phyloP scores from a whole-genome alignment of 805 yeast genomes.

The Teunomyces lycoperdinae region DNA sequence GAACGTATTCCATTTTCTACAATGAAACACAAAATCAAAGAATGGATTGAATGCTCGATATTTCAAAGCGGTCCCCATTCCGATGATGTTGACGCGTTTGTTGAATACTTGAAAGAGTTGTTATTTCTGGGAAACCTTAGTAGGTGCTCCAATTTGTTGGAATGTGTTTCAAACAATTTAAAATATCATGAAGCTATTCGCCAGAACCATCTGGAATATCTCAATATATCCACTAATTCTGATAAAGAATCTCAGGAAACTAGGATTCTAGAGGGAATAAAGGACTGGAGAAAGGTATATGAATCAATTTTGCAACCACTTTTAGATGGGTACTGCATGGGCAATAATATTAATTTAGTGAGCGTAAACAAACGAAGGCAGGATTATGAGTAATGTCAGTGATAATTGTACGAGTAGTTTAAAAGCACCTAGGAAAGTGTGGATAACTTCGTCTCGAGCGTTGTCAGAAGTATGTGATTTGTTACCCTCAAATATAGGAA shows the following conservation, averaged over 20 bases:
- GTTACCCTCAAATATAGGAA: constrained; percentile 52
- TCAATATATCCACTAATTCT: not conserved
- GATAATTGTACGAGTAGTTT: constrained; percentile 1
- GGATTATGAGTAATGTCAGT: constrained; percentile 1
- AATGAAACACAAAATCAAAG: constrained; percentile 15
- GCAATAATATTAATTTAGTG: constrained; percentile 1
- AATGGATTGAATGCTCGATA: constrained; percentile 28
- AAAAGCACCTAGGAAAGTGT: constrained; percentile 14
- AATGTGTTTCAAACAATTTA: constrained; percentile 8
- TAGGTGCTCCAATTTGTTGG: constrained; percentile 17
- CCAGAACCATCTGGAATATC: not conserved
- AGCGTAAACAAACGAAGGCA: not conserved
- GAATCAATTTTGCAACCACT: constrained; percentile 5
- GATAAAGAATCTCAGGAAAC: not conserved
- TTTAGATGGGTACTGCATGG: constrained; percentile 7
- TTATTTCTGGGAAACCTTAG: constrained; percentile 13
- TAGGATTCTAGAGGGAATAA: constrained; percentile 12
- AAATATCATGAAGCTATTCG: constrained; percentile 8
- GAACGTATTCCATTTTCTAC: not conserved
- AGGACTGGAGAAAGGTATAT: constrained; percentile 18
- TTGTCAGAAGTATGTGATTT: constrained; percentile 30
- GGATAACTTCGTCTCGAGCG: constrained; percentile 18
- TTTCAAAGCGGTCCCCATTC: constrained; percentile 34
- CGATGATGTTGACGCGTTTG: constrained; percentile 27
- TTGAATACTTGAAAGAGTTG: constrained; percentile 15